Evolutionary conservation across 2,329 filamentous ascomycete genomes (phyloP).

Genomic region (Parafenestella ontariensis): DNA sequence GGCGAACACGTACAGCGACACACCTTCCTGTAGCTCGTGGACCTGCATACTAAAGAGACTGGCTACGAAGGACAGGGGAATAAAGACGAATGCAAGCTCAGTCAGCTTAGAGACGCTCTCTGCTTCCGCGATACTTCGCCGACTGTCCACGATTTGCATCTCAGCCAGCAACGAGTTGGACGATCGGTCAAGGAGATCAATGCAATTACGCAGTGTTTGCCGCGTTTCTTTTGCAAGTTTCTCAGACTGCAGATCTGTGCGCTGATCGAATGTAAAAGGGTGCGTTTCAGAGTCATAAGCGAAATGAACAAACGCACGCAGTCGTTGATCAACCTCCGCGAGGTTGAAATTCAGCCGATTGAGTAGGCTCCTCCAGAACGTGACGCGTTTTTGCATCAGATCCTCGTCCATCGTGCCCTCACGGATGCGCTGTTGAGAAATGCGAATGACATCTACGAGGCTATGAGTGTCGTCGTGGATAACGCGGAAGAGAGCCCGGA

Average conservation of each 20-base stretch:
- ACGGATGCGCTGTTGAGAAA: conserved; percentile 21
- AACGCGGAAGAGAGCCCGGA: conserved; percentile 14
- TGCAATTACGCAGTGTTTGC: conserved; percentile 11
- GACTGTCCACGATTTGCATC: conserved; percentile 38
- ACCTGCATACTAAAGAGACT: conserved; percentile 41
- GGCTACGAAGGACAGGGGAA: conserved; percentile 38
- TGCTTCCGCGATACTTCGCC: conserved; percentile 38
- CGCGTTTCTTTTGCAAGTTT: conserved; percentile 11
- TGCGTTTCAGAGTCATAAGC: conserved; percentile 3
- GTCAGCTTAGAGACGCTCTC: conserved; percentile 41
- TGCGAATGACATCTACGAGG: conserved; percentile 17
- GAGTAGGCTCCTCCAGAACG: conserved; percentile 20
- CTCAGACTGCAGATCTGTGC: conserved; percentile 3
- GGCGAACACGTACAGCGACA: conserved; percentile 16
- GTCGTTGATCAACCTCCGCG: conserved; percentile 10
- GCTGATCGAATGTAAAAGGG: background rate
- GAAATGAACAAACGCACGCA: conserved; percentile 14
- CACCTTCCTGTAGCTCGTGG: conserved; percentile 24
- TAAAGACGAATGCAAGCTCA: conserved; percentile 43
- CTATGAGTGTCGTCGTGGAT: conserved; percentile 18
- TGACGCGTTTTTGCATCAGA: conserved; percentile 23
- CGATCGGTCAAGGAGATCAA: conserved; percentile 28
- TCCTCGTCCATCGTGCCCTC: conserved; percentile 21
- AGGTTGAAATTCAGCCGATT: conserved; percentile 15
- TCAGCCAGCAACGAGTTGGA: conserved; percentile 47